phyloP scores from a whole-genome alignment of 305 asterid genomes.

The Fraxinus xanthoxyloides region DNA sequence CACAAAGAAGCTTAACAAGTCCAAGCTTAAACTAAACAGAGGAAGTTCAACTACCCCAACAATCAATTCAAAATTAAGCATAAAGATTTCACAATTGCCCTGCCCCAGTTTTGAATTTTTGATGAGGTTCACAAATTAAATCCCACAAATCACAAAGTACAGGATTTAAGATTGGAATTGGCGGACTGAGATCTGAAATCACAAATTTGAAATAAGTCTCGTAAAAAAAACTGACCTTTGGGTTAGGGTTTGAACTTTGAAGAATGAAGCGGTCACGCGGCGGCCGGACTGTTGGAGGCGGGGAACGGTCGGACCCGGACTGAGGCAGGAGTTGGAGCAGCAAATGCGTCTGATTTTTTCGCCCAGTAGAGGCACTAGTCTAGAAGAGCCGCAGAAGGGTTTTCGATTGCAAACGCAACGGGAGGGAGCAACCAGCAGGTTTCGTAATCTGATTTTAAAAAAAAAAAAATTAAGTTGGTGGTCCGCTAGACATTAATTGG shows the following conservation, averaged over 20 bases:
- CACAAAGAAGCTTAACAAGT: not conserved
- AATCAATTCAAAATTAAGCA: not conserved
- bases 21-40: not conserved
- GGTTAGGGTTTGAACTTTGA: not conserved
- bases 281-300: not conserved
- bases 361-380: not conserved
- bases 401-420: not conserved
- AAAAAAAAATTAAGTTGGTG: not conserved
- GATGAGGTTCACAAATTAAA: not conserved
- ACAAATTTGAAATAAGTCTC: not conserved
- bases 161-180: not conserved
- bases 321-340: not conserved
- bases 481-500: not conserved
- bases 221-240: not conserved
- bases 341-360: not conserved
- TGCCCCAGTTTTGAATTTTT: not conserved
- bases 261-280: not conserved
- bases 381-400: not conserved
- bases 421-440: not conserved
- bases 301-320: not conserved
- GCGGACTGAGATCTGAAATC: not conserved
- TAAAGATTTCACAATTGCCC: not conserved
- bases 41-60: not conserved
- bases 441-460: not conserved
- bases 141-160: not conserved